Base-by-base conservation (phyloP, 176 grass and related monocot species). In the Miscanthus lutarioriparius region DNA sequence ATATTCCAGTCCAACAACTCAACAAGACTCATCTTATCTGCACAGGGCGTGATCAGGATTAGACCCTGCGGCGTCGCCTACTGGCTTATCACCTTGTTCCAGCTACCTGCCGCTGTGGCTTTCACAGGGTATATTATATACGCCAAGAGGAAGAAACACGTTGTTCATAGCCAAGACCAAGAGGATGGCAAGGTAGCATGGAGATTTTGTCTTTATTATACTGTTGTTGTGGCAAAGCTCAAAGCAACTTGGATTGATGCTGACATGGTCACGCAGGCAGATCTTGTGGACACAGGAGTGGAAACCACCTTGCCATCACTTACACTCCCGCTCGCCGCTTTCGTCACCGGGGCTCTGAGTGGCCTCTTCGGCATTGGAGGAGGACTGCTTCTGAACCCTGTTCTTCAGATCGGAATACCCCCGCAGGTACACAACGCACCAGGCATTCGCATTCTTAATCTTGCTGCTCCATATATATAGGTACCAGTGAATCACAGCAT, bases 341-440 rank as follows among this genome's bases (percentile, higher is more conserved):
- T 98, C 15, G 81, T 93, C 80, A 95, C 95, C 1, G 95, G 95
- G 10, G 83, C 68, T 77, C 79, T 98, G 22, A 93, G 95, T 43
- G 92, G 95, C 62, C 89, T 98, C 73, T 98, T 95, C 45, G 95
- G 92, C 70, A 95, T 97, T 39, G 92, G 95, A 4, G 95, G 95
- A 27, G 90, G 92, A 0, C 72, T 97, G 14, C 87, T 97, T 67
- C 84, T 95, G 7, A 97, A 91, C 82, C 95, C 95, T 19, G 85
- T 91, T 30, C 91, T 97, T 68, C 89, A 93, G 25, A 98, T 98
- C 8, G 95, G 95, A 15, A 74, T 98, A 45, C 84, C 83, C 35
- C 95, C 92, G 0, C 83, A 88, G 90, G 95, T 95, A 74, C 77
- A 22, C 26, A 38, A 11, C 13, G 48, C 20, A 17, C 20, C 23